Base-by-base conservation (phyloP, 805 yeast genomes). In the Brettanomyces custersianus region DNA sequence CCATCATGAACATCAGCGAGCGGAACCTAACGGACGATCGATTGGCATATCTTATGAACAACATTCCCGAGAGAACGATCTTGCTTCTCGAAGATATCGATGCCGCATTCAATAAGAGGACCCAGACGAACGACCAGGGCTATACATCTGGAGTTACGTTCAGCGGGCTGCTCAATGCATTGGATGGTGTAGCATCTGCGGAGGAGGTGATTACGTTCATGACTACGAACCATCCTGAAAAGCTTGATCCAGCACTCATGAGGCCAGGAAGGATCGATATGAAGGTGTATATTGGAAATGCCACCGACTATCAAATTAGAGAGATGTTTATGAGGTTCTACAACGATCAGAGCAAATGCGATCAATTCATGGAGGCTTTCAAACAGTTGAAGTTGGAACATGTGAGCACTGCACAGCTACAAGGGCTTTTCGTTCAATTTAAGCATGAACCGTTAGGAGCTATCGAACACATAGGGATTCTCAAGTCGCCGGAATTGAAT, bases 151-250 rank as follows among this genome's bases (percentile, higher is more conserved):
- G 95, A 15, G 96, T 92, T 11, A 92, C 98, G 3, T 92, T 92
- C 52, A 84, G 95, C 38, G 98, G 98, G 0, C 65, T 92, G 31
- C 63, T 92, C 40, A 92, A 92, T 54, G 95, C 98, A 0, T 65
- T 92, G 33, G 98, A 92, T 57, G 98, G 98, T 32, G 97, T 92
- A 13, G 92, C 97, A 3, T 84, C 95, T 20, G 95, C 96, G 2
- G 98, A 92, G 53, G 97, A 92, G 53, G 81, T 95, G 31, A 70
- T 92, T 23, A 90, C 96, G 0, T 92, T 92, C 59, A 92, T 92
- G 98, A 92, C 98, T 16, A 90, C 98, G 16, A 92, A 92, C 58
- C 98, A 92, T 52, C 96, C 96, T 0, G 97, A 92, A 43, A 75
- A 75, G 43, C 65, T 92, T 26, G 98, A 92, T 51, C 86, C 96